These are phyloP conservation scores for Cytospora chrysosperma DNA, from an alignment of 2,329 filamentous ascomycete species.

Conservation along the genomic window DNA sequence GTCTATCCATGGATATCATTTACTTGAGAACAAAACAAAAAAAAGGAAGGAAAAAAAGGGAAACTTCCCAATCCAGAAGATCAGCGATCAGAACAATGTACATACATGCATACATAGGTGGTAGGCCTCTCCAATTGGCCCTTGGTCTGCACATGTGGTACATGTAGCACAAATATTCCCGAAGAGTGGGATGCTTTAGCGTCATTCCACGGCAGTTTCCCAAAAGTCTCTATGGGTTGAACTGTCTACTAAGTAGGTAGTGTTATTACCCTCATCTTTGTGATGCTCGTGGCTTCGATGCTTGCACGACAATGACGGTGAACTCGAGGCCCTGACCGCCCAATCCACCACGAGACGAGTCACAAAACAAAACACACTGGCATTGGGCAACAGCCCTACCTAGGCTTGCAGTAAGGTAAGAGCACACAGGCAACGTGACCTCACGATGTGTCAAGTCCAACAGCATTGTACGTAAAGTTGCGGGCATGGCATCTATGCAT, in stretches of 20 bases:
- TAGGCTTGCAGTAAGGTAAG: conserved; percentile 16
- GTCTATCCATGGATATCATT: not conserved
- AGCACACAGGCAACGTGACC: conserved; percentile 20
- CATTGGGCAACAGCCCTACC: conserved; percentile 1
- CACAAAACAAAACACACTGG: not conserved
- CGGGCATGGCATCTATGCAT: not conserved
- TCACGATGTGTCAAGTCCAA: conserved; percentile 23
- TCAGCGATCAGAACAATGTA: not conserved
- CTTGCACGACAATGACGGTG: not conserved
- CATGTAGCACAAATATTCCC: not conserved
- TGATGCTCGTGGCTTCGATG: not conserved
- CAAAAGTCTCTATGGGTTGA: not conserved
- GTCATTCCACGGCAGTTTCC: not conserved
- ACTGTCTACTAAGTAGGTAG: no score
- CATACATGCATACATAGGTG: no score
- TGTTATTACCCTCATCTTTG: not conserved
- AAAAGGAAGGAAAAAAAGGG: no score
- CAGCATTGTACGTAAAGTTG: conserved; percentile 23
- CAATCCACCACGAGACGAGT: not conserved
- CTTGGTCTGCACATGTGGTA: not conserved
- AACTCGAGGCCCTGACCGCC: not conserved
- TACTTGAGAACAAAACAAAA: not conserved
- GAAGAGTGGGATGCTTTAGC: not conserved
- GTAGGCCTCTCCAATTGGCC: no score
- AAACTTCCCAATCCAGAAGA: not conserved